Evolutionary conservation across 805 yeast genomes (phyloP).

Genomic region (Starmerella bacillaris): DNA sequence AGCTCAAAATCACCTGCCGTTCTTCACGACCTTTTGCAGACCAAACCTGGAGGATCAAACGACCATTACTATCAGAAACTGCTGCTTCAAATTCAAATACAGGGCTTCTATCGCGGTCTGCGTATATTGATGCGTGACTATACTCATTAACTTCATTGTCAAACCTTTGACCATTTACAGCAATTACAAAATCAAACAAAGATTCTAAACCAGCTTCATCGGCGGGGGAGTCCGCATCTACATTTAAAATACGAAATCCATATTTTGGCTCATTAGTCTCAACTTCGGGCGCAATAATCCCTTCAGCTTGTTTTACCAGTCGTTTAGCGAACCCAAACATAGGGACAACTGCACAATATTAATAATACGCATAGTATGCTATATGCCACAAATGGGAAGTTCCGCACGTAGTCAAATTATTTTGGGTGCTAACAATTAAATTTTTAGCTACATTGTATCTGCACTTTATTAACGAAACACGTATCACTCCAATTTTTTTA

Average conservation of each 20-base stretch:
- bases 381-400: no score
- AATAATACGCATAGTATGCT: no score
- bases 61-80: conserved; percentile 8
- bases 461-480: no score
- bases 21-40: conserved; percentile 50
- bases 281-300: conserved; percentile 20
- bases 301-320: conserved; percentile 34
- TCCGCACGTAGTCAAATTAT: no score
- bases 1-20: conserved; percentile 13
- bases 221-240: conserved; percentile 31
- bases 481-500: no score
- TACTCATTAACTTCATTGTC: conserved; percentile 2
- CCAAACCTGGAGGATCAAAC: conserved; percentile 52
- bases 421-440: no score
- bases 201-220: conserved; percentile 47
- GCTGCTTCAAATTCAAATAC: conserved; percentile 9
- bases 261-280: conserved; percentile 18
- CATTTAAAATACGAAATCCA: conserved; percentile 45
- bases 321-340: conserved; percentile 34
- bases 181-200: conserved; percentile 76
- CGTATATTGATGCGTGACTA: conserved; percentile 3
- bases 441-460: no score
- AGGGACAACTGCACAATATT: no score
- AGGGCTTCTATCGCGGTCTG: conserved; percentile 14
- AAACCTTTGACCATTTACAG: conserved; percentile 54